Evolutionary conservation across 306 rosid genomes (phyloP).

Genomic region (Ammopiptanthus mongolicus): DNA sequence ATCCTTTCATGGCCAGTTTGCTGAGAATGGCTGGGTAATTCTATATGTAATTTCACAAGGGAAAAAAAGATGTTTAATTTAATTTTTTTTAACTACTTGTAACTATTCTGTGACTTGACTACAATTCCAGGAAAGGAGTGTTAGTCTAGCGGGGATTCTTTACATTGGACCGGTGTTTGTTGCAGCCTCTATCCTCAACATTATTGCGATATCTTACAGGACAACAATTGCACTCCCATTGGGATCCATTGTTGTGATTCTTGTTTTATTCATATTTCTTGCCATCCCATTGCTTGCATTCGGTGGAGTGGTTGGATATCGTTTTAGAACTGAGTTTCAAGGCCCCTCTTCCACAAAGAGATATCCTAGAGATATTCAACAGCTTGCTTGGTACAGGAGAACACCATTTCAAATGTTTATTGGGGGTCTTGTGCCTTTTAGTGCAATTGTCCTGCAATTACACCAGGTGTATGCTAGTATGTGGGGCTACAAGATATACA

Average conservation of each 20-base stretch:
- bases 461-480: conserved; percentile 67
- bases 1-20: conserved; percentile 65
- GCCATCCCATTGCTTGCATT: conserved; percentile 73
- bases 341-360: conserved; percentile 54
- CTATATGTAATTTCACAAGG: neutral
- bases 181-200: conserved; percentile 51
- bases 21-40: conserved; percentile 75
- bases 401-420: conserved; percentile 73
- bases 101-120: conserved; percentile 13
- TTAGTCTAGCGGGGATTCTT: conserved; percentile 59
- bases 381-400: conserved; percentile 71
- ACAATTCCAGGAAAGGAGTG: conserved; percentile 61
- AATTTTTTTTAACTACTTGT: neutral
- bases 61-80: neutral
- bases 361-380: conserved; percentile 58
- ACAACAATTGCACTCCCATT: conserved; percentile 69
- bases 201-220: conserved; percentile 57
- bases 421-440: conserved; percentile 75
- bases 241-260: conserved; percentile 62
- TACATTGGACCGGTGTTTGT: conserved; percentile 71
- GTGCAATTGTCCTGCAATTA: conserved; percentile 62
- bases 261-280: conserved; percentile 45
- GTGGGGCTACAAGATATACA: conserved; percentile 81
- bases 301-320: conserved; percentile 74
- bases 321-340: conserved; percentile 56